Evolutionary conservation across 176 grass and related monocot genomes (phyloP).

Genomic region (Alopecurus myosuroides): DNA sequence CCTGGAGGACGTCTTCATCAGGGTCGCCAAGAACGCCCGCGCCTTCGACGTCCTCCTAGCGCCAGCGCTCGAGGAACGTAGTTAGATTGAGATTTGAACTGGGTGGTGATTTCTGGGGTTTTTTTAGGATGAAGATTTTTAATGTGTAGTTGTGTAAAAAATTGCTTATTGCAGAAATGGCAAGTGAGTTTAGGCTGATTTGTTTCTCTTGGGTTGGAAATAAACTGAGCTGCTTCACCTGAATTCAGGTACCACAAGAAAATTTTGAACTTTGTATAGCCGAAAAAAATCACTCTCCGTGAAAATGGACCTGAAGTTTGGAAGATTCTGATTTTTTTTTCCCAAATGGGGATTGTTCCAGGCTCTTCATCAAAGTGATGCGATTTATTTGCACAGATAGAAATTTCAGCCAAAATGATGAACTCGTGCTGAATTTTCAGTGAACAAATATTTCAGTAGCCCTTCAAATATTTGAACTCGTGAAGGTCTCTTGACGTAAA

Average conservation of each 20-base stretch:
- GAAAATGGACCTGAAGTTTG: neutral
- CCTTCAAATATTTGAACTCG: too few species aligned
- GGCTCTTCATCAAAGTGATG: too few species aligned
- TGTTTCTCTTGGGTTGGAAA: neutral
- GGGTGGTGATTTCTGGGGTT: neutral
- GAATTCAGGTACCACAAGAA: neutral
- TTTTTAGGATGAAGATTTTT: neutral
- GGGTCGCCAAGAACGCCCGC: slow-evolving; percentile 66
- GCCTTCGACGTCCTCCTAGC: slow-evolving; percentile 52
- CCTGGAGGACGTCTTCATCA: slow-evolving; percentile 87
- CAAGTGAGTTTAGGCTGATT: neutral
- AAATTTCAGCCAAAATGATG: too few species aligned
- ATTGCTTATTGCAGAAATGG: neutral
- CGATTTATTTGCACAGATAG: too few species aligned
- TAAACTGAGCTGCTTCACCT: neutral
- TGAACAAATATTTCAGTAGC: too few species aligned
- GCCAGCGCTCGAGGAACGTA: neutral
- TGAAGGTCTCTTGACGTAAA: too few species aligned
- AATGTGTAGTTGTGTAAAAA: neutral
- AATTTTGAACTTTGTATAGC: neutral
- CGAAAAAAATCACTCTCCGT: neutral
- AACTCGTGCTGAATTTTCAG: too few species aligned
- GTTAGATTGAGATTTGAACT: neutral
- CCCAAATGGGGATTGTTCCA: too few species aligned
- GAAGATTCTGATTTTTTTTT: neutral